phyloP scores from a whole-genome alignment of 306 rosid species.

The Quercus alba region DNA sequence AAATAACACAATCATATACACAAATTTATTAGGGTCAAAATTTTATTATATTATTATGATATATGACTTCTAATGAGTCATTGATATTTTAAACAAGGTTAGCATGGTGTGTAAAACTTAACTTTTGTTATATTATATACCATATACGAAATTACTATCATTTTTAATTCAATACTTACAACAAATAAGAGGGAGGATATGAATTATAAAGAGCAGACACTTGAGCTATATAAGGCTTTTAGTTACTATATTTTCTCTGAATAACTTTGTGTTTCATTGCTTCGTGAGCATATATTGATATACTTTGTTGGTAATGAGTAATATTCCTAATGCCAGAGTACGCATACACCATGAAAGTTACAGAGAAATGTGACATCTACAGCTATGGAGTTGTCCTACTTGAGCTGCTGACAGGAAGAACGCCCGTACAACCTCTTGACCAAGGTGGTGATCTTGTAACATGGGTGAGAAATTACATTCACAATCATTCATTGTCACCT shows the following conservation, averaged over 20 bases:
- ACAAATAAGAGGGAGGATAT: too few species aligned
- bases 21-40: too few species aligned
- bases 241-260: background rate
- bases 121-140: too few species aligned
- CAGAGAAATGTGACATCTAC: constrained; percentile 91
- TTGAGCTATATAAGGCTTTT: too few species aligned
- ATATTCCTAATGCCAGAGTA: constrained; percentile 57
- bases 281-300: constrained; percentile 5
- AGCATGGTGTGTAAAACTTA: too few species aligned
- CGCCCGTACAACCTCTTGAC: constrained; percentile 90
- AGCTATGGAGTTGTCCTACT: constrained; percentile 93
- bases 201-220: too few species aligned
- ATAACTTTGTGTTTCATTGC: constrained; percentile 12
- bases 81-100: too few species aligned
- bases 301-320: background rate
- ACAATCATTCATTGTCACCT: constrained; percentile 48
- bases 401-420: constrained; percentile 80
- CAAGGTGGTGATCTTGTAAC: constrained; percentile 93
- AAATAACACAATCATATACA: too few species aligned
- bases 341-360: constrained; percentile 96
- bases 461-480: constrained; percentile 58
- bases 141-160: too few species aligned
- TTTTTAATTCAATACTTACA: too few species aligned
- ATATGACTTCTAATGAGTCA: too few species aligned
- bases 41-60: too few species aligned